Percentiles rank a stretch among this genome's conserved stretches.
phyloP scores from a whole-genome alignment of 192 early-diverging fungal genomes.

The Neocallimastix lanati region DNA sequence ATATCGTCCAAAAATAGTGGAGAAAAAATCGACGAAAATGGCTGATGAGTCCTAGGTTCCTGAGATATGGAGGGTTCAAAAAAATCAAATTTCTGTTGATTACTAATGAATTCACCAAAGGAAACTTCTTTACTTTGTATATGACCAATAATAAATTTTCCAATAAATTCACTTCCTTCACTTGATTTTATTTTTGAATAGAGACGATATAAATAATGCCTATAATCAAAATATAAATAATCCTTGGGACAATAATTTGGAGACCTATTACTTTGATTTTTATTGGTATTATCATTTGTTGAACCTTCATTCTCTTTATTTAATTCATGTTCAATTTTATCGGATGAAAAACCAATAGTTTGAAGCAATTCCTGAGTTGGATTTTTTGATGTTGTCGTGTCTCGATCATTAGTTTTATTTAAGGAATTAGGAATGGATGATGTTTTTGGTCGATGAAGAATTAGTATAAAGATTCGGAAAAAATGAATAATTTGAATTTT shows the following conservation, averaged over 20 bases:
- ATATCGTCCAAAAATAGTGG: neutral
- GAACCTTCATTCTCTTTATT: too few species aligned
- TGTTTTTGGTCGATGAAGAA: neutral
- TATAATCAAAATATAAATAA: neutral
- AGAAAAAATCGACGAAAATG: neutral
- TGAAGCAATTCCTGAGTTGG: too few species aligned
- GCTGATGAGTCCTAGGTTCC: neutral
- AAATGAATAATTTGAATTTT: neutral
- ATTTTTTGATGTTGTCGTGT: too few species aligned
- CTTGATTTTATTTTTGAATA: neutral
- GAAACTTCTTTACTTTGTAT: neutral
- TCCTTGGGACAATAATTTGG: too few species aligned
- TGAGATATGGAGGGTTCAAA: neutral
- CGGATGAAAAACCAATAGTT: too few species aligned
- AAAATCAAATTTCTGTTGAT: neutral
- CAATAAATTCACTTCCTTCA: neutral
- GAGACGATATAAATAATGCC: neutral
- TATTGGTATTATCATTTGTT: neutral
- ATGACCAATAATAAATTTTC: neutral
- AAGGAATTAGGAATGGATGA: neutral
- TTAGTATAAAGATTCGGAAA: neutral
- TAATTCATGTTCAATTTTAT: too few species aligned
- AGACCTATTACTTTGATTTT: neutral
- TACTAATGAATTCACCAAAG: neutral
- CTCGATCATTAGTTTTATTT: too few species aligned